Conservation (phyloP, 257 asterid species). For the Haberlea rhodopensis region DNA sequence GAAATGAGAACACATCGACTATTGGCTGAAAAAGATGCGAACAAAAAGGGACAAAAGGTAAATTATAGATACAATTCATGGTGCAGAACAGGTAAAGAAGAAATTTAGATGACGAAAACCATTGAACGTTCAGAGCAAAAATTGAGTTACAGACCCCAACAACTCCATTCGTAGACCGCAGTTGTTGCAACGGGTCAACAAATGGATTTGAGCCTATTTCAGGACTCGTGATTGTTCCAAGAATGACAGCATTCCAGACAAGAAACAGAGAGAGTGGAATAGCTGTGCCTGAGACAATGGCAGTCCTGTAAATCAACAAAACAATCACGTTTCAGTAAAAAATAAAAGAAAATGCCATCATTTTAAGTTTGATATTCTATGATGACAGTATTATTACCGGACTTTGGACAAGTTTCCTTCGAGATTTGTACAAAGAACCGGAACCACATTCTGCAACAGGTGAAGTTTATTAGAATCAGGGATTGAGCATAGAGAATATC, state of each 20-base stretch:
- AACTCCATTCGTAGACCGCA: constrained; percentile 63
- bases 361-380: neutral
- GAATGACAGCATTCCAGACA: constrained; percentile 88
- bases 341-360: neutral
- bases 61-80: no score
- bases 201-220: constrained; percentile 39
- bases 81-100: neutral
- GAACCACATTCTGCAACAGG: constrained; percentile 82
- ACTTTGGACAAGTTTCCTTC: constrained; percentile 88
- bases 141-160: constrained; percentile 63
- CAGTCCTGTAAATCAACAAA: constrained; percentile 56
- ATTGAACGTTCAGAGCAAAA: neutral
- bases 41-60: neutral
- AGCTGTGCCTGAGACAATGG: constrained; percentile 76
- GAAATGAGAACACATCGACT: constrained; percentile 76
- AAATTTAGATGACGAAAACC: constrained; percentile 1
- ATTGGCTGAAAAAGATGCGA: constrained; percentile 61
- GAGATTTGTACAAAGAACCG: constrained; percentile 88
- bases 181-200: constrained; percentile 62
- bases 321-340: constrained; percentile 5
- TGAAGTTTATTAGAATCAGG: constrained; percentile 8
- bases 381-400: constrained; percentile 54
- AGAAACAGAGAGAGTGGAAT: constrained; percentile 84
- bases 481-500: neutral
- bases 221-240: constrained; percentile 59